Conservation (phyloP, 805 yeast genomes). For the Wickerhamomyces chambardii region DNA sequence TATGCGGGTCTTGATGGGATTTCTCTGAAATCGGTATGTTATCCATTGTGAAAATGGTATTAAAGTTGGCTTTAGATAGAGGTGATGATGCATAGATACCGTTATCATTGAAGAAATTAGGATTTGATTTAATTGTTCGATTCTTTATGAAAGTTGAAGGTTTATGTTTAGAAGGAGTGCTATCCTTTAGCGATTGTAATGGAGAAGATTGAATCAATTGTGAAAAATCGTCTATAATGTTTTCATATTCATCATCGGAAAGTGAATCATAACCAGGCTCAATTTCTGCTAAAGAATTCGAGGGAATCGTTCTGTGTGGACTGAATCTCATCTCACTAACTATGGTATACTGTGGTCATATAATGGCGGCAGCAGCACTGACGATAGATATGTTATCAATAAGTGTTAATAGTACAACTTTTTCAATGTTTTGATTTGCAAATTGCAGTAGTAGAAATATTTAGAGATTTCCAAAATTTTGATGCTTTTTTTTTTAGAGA, state of each 20-base stretch:
- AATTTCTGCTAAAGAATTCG: background rate
- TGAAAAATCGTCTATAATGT: background rate
- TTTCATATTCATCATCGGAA: slow-evolving; percentile 3
- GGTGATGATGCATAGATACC: slow-evolving; percentile 5
- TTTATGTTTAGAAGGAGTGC: slow-evolving; percentile 10
- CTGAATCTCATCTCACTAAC: slow-evolving; percentile 14
- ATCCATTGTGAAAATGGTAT: background rate
- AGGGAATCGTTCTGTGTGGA: slow-evolving; percentile 5
- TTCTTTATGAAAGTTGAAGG: background rate
- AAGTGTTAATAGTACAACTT: no score
- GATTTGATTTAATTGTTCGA: no score
- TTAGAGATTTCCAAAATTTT: no score
- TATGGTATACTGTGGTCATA: no score
- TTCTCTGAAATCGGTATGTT: no score
- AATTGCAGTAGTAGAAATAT: no score
- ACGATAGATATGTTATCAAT: no score
- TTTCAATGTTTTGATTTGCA: no score
- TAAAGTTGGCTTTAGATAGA: slow-evolving; percentile 1
- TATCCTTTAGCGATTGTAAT: slow-evolving; percentile 5
- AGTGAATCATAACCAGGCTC: slow-evolving; percentile 5
- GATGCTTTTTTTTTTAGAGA: no score
- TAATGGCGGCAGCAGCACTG: no score
- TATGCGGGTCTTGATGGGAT: background rate
- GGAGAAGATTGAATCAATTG: slow-evolving; percentile 10
- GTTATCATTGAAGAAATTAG: no score